Evolutionary conservation across 2,329 filamentous ascomycete species (phyloP), one percentile per base, ranked within the genome.

Genomic region (Cladophialophora carrionii): DNA sequence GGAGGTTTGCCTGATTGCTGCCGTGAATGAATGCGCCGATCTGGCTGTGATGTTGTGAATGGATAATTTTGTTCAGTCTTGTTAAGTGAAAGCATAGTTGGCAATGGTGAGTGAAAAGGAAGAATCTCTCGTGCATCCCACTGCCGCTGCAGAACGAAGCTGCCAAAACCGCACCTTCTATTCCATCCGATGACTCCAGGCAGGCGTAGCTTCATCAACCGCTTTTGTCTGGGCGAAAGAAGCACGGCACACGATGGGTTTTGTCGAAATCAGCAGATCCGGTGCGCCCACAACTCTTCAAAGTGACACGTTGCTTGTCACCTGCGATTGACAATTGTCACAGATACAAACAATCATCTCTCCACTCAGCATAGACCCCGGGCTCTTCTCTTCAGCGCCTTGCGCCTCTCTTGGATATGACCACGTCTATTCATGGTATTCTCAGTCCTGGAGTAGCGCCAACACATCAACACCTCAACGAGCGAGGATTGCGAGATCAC

Each of bases 21-120:
- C n/a, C 9, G 55, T 59, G 61, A 59, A 59, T 59, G 60, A 49
- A 48, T 48, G 56, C 24, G 41, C 34, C 49, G 60, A 49, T 51
- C 48, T 57, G 31, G 5, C 29, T 22, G 41, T 14, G 29, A 49
- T 62, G 29, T 49, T 31, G 5, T 58, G 56, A 58, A 48, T 24
- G 56, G 22, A 58, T 49, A 41, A 32, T 34, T 58, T 34, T 58
- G 56, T 31, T 32, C 34, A 48, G 37, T 31, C 37, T 58, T 17
- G 20, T 17, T 20, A 31, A 31, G 56, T 22, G 26, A 26, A 29
- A 31, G 37, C 37, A 43, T 43, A 20, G 37, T 43, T 17, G 17
- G 37, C 6, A n/a, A 3, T n/a, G 37, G 17, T 43, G 37, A n/a
- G 37, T n/a, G 17, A 43, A 43, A n/a, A 17, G n/a, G 41, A 20